Percentiles rank a stretch among this genome's conserved stretches.
phyloP scores from a whole-genome alignment of 306 rosid genomes.

The Medicago ruthenica region DNA sequence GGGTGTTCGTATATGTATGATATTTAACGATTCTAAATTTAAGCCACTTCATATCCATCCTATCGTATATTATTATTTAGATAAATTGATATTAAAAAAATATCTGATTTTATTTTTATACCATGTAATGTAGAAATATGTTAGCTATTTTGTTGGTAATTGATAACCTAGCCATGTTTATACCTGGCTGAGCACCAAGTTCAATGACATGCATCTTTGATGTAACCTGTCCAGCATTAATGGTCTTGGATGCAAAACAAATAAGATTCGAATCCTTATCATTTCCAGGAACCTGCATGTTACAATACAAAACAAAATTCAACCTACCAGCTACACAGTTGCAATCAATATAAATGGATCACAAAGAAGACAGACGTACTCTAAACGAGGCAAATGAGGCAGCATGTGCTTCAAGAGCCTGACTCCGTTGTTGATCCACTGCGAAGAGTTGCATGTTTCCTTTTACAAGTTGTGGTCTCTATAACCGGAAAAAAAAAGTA shows the following conservation, averaged over 20 bases:
- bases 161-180: slow-evolving; percentile 28
- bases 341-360: slow-evolving; percentile 35
- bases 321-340: slow-evolving; percentile 35
- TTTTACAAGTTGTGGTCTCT: slow-evolving; percentile 85
- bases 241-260: slow-evolving; percentile 73
- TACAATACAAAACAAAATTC: slow-evolving; percentile 21
- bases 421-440: slow-evolving; percentile 84
- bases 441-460: slow-evolving; percentile 92
- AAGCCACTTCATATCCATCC: slow-evolving; percentile 11
- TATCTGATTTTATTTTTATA: background rate
- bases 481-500: slow-evolving; percentile 24
- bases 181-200: slow-evolving; percentile 92
- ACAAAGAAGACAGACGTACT: slow-evolving; percentile 47
- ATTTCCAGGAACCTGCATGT: slow-evolving; percentile 67
- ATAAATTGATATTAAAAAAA: background rate
- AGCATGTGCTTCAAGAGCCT: slow-evolving; percentile 94
- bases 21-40: slow-evolving; percentile 21
- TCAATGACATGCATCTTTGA: slow-evolving; percentile 88
- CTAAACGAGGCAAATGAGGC: slow-evolving; percentile 75
- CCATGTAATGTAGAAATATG: background rate
- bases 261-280: slow-evolving; percentile 77
- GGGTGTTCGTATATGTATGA: background rate
- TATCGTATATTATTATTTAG: slow-evolving; percentile 10
- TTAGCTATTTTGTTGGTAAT: slow-evolving; percentile 7
- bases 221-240: slow-evolving; percentile 75